These are phyloP conservation scores for Rickenella mellea DNA, from an alignment of 768 basidiomycete genomes.

Conservation along the genomic window DNA sequence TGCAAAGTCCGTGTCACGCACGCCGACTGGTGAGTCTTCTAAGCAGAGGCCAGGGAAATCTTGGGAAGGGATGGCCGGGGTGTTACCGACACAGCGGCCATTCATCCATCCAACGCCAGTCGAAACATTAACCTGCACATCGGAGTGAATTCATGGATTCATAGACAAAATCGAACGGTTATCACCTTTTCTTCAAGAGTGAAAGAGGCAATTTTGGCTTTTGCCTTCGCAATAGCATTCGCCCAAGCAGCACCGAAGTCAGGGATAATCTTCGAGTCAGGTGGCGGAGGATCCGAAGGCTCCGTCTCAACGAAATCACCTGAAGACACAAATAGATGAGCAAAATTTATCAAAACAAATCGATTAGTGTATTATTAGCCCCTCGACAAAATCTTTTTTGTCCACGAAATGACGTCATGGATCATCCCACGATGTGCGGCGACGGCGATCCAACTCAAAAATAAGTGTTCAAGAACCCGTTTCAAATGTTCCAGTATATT, in stretches of 20 bases:
- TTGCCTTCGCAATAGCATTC: conserved; percentile 48
- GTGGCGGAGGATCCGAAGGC: conserved; percentile 48
- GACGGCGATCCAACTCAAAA: too few species aligned
- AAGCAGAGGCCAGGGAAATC: conserved; percentile 64
- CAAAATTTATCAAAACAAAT: too few species aligned
- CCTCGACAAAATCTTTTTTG: too few species aligned
- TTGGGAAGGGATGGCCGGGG: conserved; percentile 29
- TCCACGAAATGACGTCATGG: too few species aligned
- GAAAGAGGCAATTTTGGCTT: conserved; percentile 32
- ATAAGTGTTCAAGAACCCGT: too few species aligned
- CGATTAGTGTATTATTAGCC: too few species aligned
- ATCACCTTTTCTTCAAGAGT: conserved; percentile 6
- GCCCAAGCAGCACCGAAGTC: conserved; percentile 48
- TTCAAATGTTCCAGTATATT: too few species aligned
- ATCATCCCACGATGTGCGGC: background rate
- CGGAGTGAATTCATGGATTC: background rate
- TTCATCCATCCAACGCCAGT: conserved; percentile 61
- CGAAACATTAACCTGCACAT: conserved; percentile 39
- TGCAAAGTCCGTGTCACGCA: conserved; percentile 64
- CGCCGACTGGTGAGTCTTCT: conserved; percentile 71
- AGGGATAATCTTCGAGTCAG: conserved; percentile 28
- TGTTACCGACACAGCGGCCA: conserved; percentile 66
- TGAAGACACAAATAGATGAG: background rate
- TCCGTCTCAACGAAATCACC: conserved; percentile 41
- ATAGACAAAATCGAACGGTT: background rate